phyloP scores from a whole-genome alignment of 2,329 filamentous ascomycete species.

The Mycosphaerella arachidis region DNA sequence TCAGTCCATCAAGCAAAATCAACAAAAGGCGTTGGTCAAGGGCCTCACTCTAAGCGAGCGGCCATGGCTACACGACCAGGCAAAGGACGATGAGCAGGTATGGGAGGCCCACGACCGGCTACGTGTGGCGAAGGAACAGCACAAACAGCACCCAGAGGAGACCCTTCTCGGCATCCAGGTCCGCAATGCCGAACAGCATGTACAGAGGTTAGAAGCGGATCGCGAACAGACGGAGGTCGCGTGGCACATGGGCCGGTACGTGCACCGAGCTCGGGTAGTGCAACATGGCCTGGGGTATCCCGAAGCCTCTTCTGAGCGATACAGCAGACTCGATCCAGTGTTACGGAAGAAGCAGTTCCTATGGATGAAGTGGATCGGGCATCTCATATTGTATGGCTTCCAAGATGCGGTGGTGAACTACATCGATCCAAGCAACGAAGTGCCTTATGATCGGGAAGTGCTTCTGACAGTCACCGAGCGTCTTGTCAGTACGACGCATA shows the following conservation, averaged over 20 bases:
- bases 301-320: neutral
- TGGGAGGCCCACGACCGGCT: neutral
- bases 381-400: neutral
- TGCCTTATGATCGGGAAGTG: neutral
- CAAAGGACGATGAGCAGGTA: neutral
- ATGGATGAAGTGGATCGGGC: neutral
- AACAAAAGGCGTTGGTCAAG: neutral
- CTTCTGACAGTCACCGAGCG: neutral
- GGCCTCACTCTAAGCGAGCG: neutral
- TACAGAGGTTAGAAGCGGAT: neutral
- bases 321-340: neutral
- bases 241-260: neutral
- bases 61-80: neutral
- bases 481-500: conserved; percentile 1
- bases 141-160: neutral
- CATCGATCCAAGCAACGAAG: conserved; percentile 1
- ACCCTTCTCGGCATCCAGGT: neutral
- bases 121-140: neutral
- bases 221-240: neutral
- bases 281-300: neutral
- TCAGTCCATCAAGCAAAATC: neutral
- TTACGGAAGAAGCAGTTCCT: neutral
- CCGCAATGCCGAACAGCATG: neutral
- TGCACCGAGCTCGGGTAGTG: neutral
- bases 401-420: neutral